Percentiles rank a stretch among this genome's conserved stretches.
Evolutionary conservation across 2,329 filamentous ascomycete genomes (phyloP).

Genomic region (Gremmenia infestans): DNA sequence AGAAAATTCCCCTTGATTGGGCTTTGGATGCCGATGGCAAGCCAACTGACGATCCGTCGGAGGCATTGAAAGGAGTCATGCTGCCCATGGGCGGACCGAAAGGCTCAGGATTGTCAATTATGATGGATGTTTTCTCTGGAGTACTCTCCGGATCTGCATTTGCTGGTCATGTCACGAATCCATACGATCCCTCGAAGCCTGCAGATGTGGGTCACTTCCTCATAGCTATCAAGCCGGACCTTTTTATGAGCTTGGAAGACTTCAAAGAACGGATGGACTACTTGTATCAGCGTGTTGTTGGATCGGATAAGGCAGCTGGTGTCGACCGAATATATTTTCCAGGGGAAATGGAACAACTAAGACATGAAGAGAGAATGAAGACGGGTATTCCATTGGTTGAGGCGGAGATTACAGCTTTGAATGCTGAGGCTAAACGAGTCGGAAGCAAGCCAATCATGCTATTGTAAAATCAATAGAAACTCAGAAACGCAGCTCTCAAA

Average conservation of each 20-base stretch:
- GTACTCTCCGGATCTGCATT: constrained; percentile 73
- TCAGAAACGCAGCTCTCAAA: no score
- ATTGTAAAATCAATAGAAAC: background rate
- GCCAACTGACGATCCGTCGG: constrained; percentile 65
- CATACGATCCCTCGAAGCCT: constrained; percentile 65
- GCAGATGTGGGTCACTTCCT: constrained; percentile 73
- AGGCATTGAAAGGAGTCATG: constrained; percentile 73
- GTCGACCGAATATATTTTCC: constrained; percentile 58
- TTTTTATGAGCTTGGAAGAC: constrained; percentile 67
- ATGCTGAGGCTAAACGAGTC: constrained; percentile 46
- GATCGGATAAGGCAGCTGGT: constrained; percentile 48
- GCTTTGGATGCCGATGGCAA: constrained; percentile 67
- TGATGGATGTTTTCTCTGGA: constrained; percentile 88
- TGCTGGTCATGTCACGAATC: constrained; percentile 69
- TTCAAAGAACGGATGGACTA: constrained; percentile 59
- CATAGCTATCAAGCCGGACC: constrained; percentile 66
- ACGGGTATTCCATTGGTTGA: constrained; percentile 55
- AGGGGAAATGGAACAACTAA: constrained; percentile 56
- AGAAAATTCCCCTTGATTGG: constrained; percentile 69
- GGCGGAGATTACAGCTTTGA: constrained; percentile 51
- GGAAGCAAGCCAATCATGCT: constrained; percentile 22
- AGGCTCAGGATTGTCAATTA: constrained; percentile 69
- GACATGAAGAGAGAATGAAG: constrained; percentile 45
- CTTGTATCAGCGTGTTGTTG: constrained; percentile 49
- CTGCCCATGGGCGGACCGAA: constrained; percentile 82